Percentiles rank a stretch among this genome's conserved stretches.
These are phyloP conservation scores for Sporothrix variecibatus DNA, from an alignment of 2,329 filamentous ascomycete species.

Conservation along the genomic window DNA sequence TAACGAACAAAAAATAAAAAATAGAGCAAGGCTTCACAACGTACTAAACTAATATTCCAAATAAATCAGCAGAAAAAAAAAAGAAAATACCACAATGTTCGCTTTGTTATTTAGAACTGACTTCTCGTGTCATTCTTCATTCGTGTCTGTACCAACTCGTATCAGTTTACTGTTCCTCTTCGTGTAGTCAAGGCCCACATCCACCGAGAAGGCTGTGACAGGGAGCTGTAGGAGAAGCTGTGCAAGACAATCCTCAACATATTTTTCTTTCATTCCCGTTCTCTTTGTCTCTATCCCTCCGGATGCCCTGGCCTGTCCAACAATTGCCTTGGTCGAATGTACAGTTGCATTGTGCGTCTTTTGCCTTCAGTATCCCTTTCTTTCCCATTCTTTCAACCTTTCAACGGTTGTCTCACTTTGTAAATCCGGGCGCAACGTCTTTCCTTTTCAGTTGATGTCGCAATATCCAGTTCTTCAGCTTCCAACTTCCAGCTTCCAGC, in stretches of 20 bases:
- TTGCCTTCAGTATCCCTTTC: background rate
- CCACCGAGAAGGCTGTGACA: background rate
- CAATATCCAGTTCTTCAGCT: background rate
- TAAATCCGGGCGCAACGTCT: background rate
- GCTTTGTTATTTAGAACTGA: no score
- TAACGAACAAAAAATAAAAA: background rate
- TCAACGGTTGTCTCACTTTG: background rate
- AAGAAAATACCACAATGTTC: no score
- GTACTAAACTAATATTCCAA: no score
- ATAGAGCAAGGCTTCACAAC: no score
- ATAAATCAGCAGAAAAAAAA: no score
- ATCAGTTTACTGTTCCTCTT: background rate
- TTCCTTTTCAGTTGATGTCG: background rate
- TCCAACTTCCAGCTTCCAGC: background rate
- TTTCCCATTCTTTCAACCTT: background rate
- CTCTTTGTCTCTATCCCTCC: constrained; percentile 5
- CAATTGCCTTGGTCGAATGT: background rate
- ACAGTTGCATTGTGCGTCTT: background rate
- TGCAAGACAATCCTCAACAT: background rate
- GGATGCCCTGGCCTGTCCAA: background rate
- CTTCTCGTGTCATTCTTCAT: no score
- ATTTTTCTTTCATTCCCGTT: background rate
- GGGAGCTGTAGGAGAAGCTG: background rate
- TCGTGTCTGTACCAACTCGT: background rate
- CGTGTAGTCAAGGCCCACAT: background rate